Evolutionary conservation across 2,329 filamentous ascomycete species (phyloP).

Genomic region (Diatrype stigma): DNA sequence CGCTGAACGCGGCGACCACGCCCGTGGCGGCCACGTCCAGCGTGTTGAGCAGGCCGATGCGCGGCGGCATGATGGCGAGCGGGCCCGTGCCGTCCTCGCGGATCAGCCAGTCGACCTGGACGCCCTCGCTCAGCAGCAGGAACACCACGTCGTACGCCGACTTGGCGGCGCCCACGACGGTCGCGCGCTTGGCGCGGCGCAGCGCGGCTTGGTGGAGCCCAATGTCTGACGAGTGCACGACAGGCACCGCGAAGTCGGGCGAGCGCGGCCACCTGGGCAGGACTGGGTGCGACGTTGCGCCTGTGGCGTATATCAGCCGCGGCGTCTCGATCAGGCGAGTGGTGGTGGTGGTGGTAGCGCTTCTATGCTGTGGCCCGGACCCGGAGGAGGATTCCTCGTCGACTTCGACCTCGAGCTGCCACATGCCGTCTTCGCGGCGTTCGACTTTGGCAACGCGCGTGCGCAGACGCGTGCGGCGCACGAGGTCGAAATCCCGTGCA

Average conservation of each 20-base stretch:
- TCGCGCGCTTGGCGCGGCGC: slow-evolving; percentile 9
- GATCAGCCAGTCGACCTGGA: slow-evolving; percentile 31
- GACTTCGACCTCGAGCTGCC: slow-evolving; percentile 19
- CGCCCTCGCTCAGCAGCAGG: slow-evolving; percentile 24
- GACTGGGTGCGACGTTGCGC: slow-evolving; percentile 18
- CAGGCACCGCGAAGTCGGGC: slow-evolving; percentile 15
- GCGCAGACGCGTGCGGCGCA: slow-evolving; percentile 11
- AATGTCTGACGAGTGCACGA: slow-evolving; percentile 25
- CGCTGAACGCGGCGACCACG: slow-evolving; percentile 19
- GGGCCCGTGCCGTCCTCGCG: slow-evolving; percentile 27
- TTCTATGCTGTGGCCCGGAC: no score
- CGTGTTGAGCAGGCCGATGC: slow-evolving; percentile 23
- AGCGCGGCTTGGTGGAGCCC: slow-evolving; percentile 10
- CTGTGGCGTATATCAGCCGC: slow-evolving; percentile 21
- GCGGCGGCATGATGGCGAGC: slow-evolving; percentile 25
- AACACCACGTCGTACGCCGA: slow-evolving; percentile 31
- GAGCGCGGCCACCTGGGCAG: slow-evolving; percentile 16
- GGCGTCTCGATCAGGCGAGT: slow-evolving; percentile 13
- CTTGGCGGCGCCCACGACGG: slow-evolving; percentile 30
- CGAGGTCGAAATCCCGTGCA: slow-evolving; percentile 20
- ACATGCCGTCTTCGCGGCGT: slow-evolving; percentile 9
- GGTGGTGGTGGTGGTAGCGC: no score
- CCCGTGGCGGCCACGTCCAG: slow-evolving; percentile 24
- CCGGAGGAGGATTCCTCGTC: no score
- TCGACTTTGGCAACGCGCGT: slow-evolving; percentile 11